Evolutionary conservation across 306 rosid genomes (phyloP).

Genomic region (Quercus alba): DNA sequence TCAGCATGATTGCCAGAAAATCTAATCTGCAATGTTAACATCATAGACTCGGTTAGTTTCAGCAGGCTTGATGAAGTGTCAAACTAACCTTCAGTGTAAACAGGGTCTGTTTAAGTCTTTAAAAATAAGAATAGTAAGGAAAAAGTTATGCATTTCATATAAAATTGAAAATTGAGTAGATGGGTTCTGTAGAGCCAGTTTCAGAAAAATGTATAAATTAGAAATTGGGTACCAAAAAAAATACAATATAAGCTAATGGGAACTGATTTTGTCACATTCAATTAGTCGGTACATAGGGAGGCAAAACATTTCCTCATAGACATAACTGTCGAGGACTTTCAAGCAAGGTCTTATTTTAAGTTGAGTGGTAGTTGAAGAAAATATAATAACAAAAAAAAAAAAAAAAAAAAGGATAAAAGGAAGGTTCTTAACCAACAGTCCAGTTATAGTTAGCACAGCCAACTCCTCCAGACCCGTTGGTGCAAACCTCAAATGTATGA

Average conservation of each 20-base stretch:
- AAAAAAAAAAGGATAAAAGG: slow-evolving; percentile 8
- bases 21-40: background rate
- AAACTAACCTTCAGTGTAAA: background rate
- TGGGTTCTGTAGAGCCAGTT: background rate
- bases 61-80: background rate
- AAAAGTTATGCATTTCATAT: background rate
- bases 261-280: too few relatives aligned
- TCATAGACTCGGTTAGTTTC: background rate
- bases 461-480: slow-evolving; percentile 42
- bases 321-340: background rate
- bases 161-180: background rate
- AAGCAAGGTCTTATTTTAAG: background rate
- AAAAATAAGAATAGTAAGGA: background rate
- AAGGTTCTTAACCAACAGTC: slow-evolving; percentile 68
- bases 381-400: background rate
- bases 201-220: too few relatives aligned
- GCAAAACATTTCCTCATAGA: background rate
- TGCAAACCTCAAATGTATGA: slow-evolving; percentile 72
- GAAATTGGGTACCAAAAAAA: background rate
- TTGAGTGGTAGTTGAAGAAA: background rate
- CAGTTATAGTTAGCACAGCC: slow-evolving; percentile 68
- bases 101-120: background rate
- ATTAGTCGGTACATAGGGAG: background rate
- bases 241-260: too few relatives aligned
- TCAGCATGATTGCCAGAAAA: background rate